Conservation (phyloP, 2,329 filamentous ascomycete genomes). For the Chrysosporium keratinophilum region DNA sequence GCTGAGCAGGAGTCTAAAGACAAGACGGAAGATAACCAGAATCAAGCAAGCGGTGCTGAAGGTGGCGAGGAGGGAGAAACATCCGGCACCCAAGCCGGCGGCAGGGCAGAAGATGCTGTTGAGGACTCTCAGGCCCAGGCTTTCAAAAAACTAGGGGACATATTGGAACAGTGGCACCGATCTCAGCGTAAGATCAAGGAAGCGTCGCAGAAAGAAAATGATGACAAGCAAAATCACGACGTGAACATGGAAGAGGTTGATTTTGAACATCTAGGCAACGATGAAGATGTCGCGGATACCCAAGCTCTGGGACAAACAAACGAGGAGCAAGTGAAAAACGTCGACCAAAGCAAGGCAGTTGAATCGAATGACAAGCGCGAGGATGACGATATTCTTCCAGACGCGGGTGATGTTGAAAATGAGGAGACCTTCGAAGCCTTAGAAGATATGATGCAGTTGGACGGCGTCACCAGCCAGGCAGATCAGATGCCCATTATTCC, state of each 20-base stretch:
- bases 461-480: constrained; percentile 26
- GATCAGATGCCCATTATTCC: constrained; percentile 24
- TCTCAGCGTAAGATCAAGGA: constrained; percentile 74
- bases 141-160: constrained; percentile 90
- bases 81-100: constrained; percentile 22
- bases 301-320: constrained; percentile 84
- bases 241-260: constrained; percentile 69
- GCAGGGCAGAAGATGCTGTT: constrained; percentile 27
- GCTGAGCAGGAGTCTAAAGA: constrained; percentile 37
- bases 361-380: constrained; percentile 52
- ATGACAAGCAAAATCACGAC: constrained; percentile 47
- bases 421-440: constrained; percentile 37
- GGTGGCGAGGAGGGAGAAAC: constrained; percentile 30
- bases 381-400: constrained; percentile 49
- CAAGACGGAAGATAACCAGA: constrained; percentile 38
- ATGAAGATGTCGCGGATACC: constrained; percentile 69
- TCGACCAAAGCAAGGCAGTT: constrained; percentile 83
- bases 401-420: constrained; percentile 35
- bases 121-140: constrained; percentile 50
- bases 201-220: constrained; percentile 45
- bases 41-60: constrained; percentile 34
- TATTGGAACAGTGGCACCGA: constrained; percentile 83
- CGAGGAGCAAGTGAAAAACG: constrained; percentile 72
- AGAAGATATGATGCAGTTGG: constrained; percentile 38
- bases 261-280: constrained; percentile 85